A percentile compares a stretch with the other conserved stretches of the same genome.
Conservation (phyloP, 2,329 filamentous ascomycete genomes). For the Gnomoniopsis sp. region DNA sequence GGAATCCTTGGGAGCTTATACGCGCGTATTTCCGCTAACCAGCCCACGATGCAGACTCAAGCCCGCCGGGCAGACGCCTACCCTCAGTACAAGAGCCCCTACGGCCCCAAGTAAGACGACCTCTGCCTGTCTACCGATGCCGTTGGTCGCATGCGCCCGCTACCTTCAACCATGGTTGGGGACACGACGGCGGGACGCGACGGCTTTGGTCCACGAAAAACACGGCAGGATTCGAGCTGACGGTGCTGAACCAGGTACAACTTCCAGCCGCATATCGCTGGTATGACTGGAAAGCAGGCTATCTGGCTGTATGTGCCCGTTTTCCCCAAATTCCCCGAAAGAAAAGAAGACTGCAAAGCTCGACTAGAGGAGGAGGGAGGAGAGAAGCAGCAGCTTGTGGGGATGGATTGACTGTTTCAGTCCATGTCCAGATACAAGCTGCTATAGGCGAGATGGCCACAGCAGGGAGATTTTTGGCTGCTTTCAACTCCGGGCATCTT, state of each 20-base stretch:
- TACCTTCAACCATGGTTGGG: too few species aligned
- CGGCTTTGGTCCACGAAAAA: constrained; percentile 21
- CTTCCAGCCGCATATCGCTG: constrained; percentile 52
- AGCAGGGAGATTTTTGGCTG: too few species aligned
- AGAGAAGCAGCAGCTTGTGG: background rate
- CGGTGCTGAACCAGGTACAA: constrained; percentile 46
- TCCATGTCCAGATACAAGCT: too few species aligned
- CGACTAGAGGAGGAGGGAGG: background rate
- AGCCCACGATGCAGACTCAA: constrained; percentile 37
- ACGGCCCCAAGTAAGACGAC: constrained; percentile 62
- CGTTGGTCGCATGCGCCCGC: background rate
- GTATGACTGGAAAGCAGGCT: constrained; percentile 47
- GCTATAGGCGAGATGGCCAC: too few species aligned
- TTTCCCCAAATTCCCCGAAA: too few species aligned
- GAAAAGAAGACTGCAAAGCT: background rate
- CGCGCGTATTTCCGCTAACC: constrained; percentile 27
- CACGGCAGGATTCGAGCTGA: constrained; percentile 21
- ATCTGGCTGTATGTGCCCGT: constrained; percentile 47
- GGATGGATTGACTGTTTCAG: too few species aligned
- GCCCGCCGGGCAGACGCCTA: constrained; percentile 33
- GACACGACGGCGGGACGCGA: too few species aligned
- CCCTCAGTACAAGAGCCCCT: constrained; percentile 56
- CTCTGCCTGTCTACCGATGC: background rate
- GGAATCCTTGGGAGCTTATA: background rate
- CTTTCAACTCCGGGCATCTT: background rate